These are phyloP conservation scores for Fraxinus velutina DNA, from an alignment of 305 asterid genomes.

Conservation along the genomic window DNA sequence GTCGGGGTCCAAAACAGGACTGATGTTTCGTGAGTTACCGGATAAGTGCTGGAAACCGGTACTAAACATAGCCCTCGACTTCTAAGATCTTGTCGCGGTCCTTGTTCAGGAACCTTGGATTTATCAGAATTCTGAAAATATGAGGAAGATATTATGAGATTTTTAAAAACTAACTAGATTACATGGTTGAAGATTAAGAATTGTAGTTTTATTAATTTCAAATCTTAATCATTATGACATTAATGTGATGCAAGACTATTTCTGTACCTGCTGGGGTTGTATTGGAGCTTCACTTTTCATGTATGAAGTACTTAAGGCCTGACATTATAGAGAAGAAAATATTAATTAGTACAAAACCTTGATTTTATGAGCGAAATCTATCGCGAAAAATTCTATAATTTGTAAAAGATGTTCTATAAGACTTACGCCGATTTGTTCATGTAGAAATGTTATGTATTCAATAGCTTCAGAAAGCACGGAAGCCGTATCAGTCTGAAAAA, in stretches of 20 bases:
- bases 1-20: slow-evolving; percentile 90
- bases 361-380: background rate
- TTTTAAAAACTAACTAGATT: background rate
- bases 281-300: slow-evolving; percentile 77
- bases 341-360: background rate
- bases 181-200: background rate
- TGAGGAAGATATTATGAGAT: background rate
- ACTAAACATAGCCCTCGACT: slow-evolving; percentile 85
- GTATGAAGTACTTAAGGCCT: slow-evolving; percentile 77
- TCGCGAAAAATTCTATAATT: background rate
- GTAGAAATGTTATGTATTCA: slow-evolving; percentile 82
- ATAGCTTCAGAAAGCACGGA: slow-evolving; percentile 94
- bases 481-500: slow-evolving; percentile 89
- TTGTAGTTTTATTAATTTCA: background rate
- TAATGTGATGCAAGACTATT: background rate
- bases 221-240: background rate
- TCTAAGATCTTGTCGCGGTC: slow-evolving; percentile 59
- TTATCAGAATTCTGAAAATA: slow-evolving; percentile 45
- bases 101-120: slow-evolving; percentile 53
- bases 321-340: slow-evolving; percentile 19
- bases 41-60: slow-evolving; percentile 85
- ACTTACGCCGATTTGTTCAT: slow-evolving; percentile 87
- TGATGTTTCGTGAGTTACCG: slow-evolving; percentile 71
- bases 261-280: slow-evolving; percentile 56
- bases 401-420: background rate